These are phyloP conservation scores for Globisporangium middletonii DNA, from an alignment of 352 stramenopile genomes.

Conservation along the genomic window DNA sequence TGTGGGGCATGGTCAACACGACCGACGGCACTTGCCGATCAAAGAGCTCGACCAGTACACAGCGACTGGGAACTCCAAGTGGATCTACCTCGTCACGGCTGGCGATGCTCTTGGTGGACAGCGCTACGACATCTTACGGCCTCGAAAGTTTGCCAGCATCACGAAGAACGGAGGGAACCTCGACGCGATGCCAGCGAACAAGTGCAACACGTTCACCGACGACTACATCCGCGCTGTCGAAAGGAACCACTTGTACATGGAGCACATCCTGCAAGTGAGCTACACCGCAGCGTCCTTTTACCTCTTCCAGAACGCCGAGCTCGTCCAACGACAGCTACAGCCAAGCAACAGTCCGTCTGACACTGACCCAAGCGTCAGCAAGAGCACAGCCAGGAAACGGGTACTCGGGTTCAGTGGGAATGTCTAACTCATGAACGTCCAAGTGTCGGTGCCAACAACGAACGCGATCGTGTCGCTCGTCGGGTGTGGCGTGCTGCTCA, in stretches of 20 bases:
- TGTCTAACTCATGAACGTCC: slow-evolving; percentile 7
- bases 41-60: neutral
- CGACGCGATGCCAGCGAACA: neutral
- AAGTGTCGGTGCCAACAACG: slow-evolving; percentile 2
- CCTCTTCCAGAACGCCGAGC: slow-evolving; percentile 25
- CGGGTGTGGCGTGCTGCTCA: slow-evolving; percentile 1
- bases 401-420: neutral
- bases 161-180: neutral
- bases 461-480: slow-evolving; percentile 8
- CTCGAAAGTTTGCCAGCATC: slow-evolving; percentile 5
- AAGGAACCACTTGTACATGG: slow-evolving; percentile 36
- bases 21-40: neutral
- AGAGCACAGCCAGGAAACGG: neutral
- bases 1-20: neutral
- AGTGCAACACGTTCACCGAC: slow-evolving; percentile 7
- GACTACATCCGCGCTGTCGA: slow-evolving; percentile 13
- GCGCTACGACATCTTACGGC: slow-evolving; percentile 5
- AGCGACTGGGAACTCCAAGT: neutral
- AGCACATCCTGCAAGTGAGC: slow-evolving; percentile 25
- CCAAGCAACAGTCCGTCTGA: too few relatives aligned
- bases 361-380: too few relatives aligned
- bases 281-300: slow-evolving; percentile 30
- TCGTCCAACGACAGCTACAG: too few relatives aligned
- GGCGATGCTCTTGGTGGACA: neutral
- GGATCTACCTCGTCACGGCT: slow-evolving; percentile 4